Evolutionary conservation across 2,329 filamentous ascomycete species (phyloP), one percentile per base, ranked within the genome.

Genomic region (Pyrenophora tritici-repentis): DNA sequence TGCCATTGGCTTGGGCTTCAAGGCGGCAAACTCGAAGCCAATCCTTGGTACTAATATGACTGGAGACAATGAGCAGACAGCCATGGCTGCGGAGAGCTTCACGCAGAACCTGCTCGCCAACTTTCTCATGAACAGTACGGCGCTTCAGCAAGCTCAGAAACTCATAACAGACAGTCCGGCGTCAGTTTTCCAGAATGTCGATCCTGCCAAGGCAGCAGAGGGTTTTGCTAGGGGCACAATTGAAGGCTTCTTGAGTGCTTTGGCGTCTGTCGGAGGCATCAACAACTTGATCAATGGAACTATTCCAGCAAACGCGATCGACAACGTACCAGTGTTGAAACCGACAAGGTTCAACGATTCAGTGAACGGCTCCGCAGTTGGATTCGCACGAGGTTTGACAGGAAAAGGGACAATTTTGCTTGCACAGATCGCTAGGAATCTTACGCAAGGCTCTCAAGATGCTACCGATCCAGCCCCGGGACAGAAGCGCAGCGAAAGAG

Each of bases 151-250:
- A 20, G 42, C 53, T 1, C 47, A 43, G 0, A 16, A 47, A 3
- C 26, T 47, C 12, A 13, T 61, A 4, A 38, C 43, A 4, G 41
- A 39, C 4, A 51, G 35, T 5, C 32, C 42, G n/a, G 42, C 58
- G n/a, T 18, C 42, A 26, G 22, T 58, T 1, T 43, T 61, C 3
- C 50, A 47, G 13, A 41, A 45, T 24, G 18, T 62, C 1, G 47
- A 65, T 4, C 12, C 50, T 1, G 56, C 66, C 1, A 65, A 65
- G 20, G 62, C 55, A 12, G 62, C 62, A 2, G 67, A 70, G 42
- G 67, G 67, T 5, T 56, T 67, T 10, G 67, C 60, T 7, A 55
- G 67, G 39, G 67, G 67, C 6, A 42, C 62, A 1, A 56, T 68
- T 8, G 67, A 70, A 47, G 67, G 67, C 3, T 33, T 59, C 14